Evolutionary conservation across 2,329 filamentous ascomycete species (phyloP).

Genomic region (Orbilia quercus): DNA sequence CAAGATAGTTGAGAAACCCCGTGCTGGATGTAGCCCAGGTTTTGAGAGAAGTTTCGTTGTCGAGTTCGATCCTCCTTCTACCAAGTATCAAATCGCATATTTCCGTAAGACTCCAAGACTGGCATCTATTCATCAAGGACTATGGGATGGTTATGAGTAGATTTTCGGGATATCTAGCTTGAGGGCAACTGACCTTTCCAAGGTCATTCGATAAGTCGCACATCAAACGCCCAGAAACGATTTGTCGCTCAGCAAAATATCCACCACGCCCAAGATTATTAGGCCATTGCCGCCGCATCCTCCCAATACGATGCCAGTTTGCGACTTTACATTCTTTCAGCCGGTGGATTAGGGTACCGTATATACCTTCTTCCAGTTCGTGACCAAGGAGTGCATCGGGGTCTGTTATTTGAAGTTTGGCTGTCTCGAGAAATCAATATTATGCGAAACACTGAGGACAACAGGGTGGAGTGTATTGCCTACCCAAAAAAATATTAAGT

Average conservation of each 20-base stretch:
- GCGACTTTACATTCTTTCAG: slow-evolving; percentile 90
- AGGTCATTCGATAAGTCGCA: slow-evolving; percentile 97
- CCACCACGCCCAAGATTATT: slow-evolving; percentile 86
- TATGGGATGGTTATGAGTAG: slow-evolving; percentile 57
- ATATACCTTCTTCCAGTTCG: slow-evolving; percentile 96
- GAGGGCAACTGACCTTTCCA: slow-evolving; percentile 72
- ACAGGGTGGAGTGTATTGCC: not conserved
- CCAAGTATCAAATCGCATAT: slow-evolving; percentile 94
- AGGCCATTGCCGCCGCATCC: slow-evolving; percentile 89
- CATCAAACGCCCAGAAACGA: slow-evolving; percentile 87
- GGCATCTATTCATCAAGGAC: slow-evolving; percentile 95
- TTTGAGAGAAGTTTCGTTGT: slow-evolving; percentile 86
- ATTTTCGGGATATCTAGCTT: slow-evolving; percentile 59
- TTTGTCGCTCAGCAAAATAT: slow-evolving; percentile 90
- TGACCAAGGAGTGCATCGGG: slow-evolving; percentile 95
- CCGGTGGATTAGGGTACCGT: slow-evolving; percentile 86
- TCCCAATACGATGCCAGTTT: slow-evolving; percentile 92
- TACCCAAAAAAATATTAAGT: slow-evolving; percentile 84
- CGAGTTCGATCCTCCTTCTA: slow-evolving; percentile 81
- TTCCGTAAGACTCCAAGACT: slow-evolving; percentile 96
- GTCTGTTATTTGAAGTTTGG: slow-evolving; percentile 83
- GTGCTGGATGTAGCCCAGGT: slow-evolving; percentile 85
- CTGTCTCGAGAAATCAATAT: slow-evolving; percentile 11
- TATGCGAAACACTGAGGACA: not conserved
- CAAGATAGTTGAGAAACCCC: slow-evolving; percentile 91